Conservation (phyloP, 108 stramenopile genomes). For the Cyclotella distinguenda region DNA sequence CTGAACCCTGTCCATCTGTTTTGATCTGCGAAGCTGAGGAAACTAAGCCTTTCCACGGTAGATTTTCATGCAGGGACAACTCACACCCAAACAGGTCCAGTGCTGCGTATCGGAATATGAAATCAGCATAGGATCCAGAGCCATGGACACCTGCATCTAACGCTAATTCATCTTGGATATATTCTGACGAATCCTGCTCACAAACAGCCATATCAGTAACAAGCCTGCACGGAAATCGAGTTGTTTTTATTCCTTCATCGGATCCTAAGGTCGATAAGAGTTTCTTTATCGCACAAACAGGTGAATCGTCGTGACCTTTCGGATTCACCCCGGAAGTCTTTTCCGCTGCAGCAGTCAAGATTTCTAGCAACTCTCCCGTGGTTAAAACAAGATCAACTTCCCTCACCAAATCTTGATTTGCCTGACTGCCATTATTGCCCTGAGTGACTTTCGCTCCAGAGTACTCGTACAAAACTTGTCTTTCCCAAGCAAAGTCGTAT, state of each 20-base stretch:
- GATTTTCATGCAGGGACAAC: conserved; percentile 32
- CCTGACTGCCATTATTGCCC: not conserved
- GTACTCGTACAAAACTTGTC: conserved; percentile 32
- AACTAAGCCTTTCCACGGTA: conserved; percentile 53
- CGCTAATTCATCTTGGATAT: not conserved
- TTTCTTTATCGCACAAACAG: not conserved
- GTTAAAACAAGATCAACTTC: conserved; percentile 97
- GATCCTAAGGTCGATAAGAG: not conserved
- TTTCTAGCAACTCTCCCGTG: conserved; percentile 79
- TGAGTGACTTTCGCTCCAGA: not conserved
- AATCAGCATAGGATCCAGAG: conserved; percentile 83
- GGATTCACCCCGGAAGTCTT: conserved; percentile 9
- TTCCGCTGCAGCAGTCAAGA: conserved; percentile 57
- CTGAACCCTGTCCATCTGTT: conserved; percentile 16
- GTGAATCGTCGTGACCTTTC: conserved; percentile 1
- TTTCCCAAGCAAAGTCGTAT: conserved; percentile 69
- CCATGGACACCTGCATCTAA: conserved; percentile 42
- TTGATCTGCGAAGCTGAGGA: conserved; percentile 1
- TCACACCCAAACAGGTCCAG: conserved; percentile 54
- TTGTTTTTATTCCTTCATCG: not conserved
- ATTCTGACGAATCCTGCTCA: conserved; percentile 1
- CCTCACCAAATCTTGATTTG: conserved; percentile 20
- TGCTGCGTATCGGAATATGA: conserved; percentile 73
- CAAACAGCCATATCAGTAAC: not conserved
- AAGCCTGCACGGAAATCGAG: not conserved